A percentile compares a stretch with the other conserved stretches of the same genome.
Evolutionary conservation across 768 basidiomycete genomes (phyloP).

Genomic region (Amyloporia xantha): DNA sequence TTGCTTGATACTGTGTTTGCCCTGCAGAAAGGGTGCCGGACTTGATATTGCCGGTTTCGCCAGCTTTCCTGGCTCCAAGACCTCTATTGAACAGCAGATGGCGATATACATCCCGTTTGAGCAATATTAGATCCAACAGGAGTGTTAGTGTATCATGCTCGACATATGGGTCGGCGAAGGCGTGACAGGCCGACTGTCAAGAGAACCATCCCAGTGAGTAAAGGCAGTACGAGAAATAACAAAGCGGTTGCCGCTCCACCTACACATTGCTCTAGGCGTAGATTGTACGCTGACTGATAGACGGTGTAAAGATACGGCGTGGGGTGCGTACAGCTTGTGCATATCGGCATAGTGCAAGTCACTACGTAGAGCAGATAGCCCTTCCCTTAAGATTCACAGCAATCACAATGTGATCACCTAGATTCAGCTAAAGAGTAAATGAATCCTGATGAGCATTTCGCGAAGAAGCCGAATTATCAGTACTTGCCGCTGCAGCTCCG

Average conservation of each 20-base stretch:
- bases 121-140: conserved; percentile 71
- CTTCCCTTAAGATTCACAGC: neutral
- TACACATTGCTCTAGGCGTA: conserved; percentile 81
- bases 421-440: no score
- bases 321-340: conserved; percentile 66
- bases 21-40: neutral
- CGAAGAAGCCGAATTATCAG: no score
- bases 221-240: conserved; percentile 5
- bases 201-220: conserved; percentile 2
- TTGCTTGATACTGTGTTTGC: neutral
- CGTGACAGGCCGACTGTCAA: conserved; percentile 48
- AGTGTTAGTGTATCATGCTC: conserved; percentile 74
- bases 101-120: conserved; percentile 76
- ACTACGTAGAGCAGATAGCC: neutral
- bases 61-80: conserved; percentile 48
- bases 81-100: conserved; percentile 81
- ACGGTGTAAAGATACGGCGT: conserved; percentile 71
- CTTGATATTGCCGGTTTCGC: conserved; percentile 6
- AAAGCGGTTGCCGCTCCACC: conserved; percentile 27
- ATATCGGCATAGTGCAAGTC: conserved; percentile 74
- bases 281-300: conserved; percentile 71
- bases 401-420: neutral
- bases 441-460: no score
- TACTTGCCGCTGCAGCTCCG: no score
- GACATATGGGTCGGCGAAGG: conserved; percentile 82